Evolutionary conservation across 345 rosid genomes (phyloP), one percentile per base, ranked within the genome.

Genomic region (Microcos paniculata): DNA sequence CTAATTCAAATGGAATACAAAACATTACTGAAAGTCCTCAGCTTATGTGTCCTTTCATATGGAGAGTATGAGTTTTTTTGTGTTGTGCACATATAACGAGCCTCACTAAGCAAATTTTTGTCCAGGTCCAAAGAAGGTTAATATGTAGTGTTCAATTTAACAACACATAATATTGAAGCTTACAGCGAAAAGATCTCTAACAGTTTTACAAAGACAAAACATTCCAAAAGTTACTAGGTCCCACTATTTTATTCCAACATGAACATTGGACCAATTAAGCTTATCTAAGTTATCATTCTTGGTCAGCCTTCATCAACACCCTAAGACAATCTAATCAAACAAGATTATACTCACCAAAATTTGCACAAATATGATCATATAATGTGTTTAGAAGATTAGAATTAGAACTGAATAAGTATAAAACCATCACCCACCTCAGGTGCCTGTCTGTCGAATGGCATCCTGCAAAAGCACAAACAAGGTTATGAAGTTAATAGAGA

Each of bases 351-450:
- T 5, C 4, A 0, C 12, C 21, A 48, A 46, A 35, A 30, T 30
- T 49, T 28, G 57, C 43, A 30, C 49, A 31, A 40, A 30, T 5
- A 68, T 40, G 49, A 26, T 23, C 19, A 78, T 58, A 67, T 35
- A 65, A 73, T 64, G 42, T 45, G 30, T 55, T 24, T 43, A 35
- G 62, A 61, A 48, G 46, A 76, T 43, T 48, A 71, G 33, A 59
- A 28, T 8, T 45, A 71, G 38, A 64, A 59, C 51, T 12, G 56
- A 42, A 10, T 58, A 73, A 74, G 33, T 49, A n/a, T 30, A 67
- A 56, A 68, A 7, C 9, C 45, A 67, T 66, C n/a, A 73, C 87
- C 78, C 71, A 90, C 97, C 93, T 93, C 96, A 80, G 94, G 76
- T 70, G 85, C 81, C 80, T 88, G 94, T 77, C 82, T 82, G 78